Evolutionary conservation across 1,284 basidiomycete species (phyloP).

Genomic region (Phellinidium pouzarii): DNA sequence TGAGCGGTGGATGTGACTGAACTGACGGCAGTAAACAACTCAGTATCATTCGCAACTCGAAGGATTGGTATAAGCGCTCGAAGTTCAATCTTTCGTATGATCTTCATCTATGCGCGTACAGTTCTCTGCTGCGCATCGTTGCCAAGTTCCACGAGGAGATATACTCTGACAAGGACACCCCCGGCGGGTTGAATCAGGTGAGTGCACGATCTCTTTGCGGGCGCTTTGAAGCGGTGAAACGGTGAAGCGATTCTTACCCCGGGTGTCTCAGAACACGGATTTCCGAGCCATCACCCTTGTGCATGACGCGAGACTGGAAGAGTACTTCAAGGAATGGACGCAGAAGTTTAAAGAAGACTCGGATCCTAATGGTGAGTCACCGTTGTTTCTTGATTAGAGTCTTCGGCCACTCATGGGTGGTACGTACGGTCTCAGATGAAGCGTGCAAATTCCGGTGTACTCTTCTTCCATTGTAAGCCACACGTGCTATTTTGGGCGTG

Average conservation of each 20-base stretch:
- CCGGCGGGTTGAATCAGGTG: constrained; percentile 68
- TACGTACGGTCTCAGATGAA: constrained; percentile 38
- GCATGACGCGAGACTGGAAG: constrained; percentile 52
- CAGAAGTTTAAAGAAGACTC: constrained; percentile 49
- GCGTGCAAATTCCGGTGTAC: constrained; percentile 58
- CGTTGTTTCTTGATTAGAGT: too few relatives aligned
- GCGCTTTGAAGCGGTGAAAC: constrained; percentile 6
- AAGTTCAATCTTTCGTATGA: constrained; percentile 63
- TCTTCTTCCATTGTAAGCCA: constrained; percentile 65
- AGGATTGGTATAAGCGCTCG: constrained; percentile 72
- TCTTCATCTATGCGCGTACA: constrained; percentile 68
- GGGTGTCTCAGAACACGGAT: constrained; percentile 54
- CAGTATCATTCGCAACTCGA: constrained; percentile 66
- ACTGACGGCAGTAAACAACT: constrained; percentile 16
- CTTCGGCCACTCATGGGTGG: constrained; percentile 1
- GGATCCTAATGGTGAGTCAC: constrained; percentile 43
- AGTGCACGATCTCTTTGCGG: not conserved
- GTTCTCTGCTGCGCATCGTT: constrained; percentile 61
- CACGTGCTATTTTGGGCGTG: too few relatives aligned
- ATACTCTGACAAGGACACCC: constrained; percentile 64
- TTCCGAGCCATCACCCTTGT: constrained; percentile 56
- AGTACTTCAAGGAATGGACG: constrained; percentile 60
- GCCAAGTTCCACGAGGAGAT: constrained; percentile 70
- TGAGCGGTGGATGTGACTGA: constrained; percentile 1
- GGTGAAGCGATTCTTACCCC: too few relatives aligned